Evolutionary conservation across 768 basidiomycete genomes (phyloP), one percentile per base, ranked within the genome.

Genomic region (Lactifluus echinatus): DNA sequence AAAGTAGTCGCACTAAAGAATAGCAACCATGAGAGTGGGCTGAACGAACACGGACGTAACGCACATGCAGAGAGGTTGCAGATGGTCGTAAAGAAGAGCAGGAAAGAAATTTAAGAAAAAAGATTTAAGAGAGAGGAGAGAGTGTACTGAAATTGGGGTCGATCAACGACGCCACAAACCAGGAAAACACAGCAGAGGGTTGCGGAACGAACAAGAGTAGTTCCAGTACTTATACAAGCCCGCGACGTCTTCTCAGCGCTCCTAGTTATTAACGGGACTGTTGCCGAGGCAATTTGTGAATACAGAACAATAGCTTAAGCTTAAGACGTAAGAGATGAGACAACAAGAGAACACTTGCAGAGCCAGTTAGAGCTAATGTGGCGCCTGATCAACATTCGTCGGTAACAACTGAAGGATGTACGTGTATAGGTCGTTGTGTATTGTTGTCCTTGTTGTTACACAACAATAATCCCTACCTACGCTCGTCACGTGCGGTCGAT

Each of bases 151-250:
- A 6, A 5, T 7, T 26, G 44, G 23, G 48, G 58, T 59, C 58
- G 58, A 55, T 59, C 58, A 0, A 59, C 58, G 53, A 59, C 58
- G 58, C 58, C 58, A 45, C 58, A 45, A 24, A 50, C 48, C 40
- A 31, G 53, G 53, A 28, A 42, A 50, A 39, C 21, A 45, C 47
- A 36, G 39, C 21, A 55, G 47, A 39, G 36, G 53, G 17, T 23
- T 50, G 36, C 34, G 34, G 45, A 5, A 8, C 47, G 14, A 21
- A 40, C 12, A 19, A 50, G 40, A 43, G 15, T 34, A 28, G 29
- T 10, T 33, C 47, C 15, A n/a, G 36, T 55, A 59, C 58, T 55
- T 59, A 59, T 59, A 59, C 21, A 19, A 34, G 31, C 47, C 34
- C 19, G 33, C 24, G 47, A 24, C 8, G 8, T 24, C 51, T 14